Percentiles rank a stretch among this genome's conserved stretches.
Evolutionary conservation across 139 green algal species (phyloP).

Genomic region (Spirogloea muscicola): DNA sequence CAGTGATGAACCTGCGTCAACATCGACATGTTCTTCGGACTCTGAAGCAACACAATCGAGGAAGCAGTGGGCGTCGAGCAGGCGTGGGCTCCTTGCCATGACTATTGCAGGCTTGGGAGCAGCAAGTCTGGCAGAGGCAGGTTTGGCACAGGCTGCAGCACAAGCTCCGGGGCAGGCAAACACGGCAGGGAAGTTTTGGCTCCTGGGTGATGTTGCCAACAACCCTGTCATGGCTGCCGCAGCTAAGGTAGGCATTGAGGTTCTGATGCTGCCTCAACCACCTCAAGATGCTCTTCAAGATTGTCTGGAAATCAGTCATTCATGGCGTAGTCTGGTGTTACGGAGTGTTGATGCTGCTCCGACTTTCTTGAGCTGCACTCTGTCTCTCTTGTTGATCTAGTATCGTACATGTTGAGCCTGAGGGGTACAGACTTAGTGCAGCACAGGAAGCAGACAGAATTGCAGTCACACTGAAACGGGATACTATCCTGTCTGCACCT

Average conservation of each 20-base stretch:
- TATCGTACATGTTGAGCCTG: neutral
- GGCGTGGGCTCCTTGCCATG: neutral
- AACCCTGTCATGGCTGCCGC: neutral
- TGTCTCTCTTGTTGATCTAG: neutral
- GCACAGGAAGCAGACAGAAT: too few species aligned
- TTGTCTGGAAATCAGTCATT: neutral
- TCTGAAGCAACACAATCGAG: too few species aligned
- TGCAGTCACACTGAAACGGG: too few species aligned
- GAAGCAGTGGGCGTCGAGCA: too few species aligned
- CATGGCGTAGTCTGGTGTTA: neutral
- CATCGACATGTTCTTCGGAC: too few species aligned
- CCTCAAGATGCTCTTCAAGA: neutral
- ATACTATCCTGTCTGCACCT: too few species aligned
- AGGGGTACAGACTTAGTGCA: too few species aligned
- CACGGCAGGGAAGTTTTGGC: neutral
- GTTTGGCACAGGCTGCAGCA: slow-evolving; percentile 6
- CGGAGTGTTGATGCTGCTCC: neutral
- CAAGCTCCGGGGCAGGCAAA: neutral
- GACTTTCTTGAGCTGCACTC: too few species aligned
- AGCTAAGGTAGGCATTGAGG: neutral
- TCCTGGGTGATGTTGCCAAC: neutral
- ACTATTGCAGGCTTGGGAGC: neutral
- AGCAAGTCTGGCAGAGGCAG: neutral
- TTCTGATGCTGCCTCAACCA: neutral
- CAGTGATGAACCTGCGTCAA: too few species aligned